These are phyloP conservation scores for Eutypa lata DNA, from an alignment of 2,329 filamentous ascomycete genomes.

Conservation along the genomic window DNA sequence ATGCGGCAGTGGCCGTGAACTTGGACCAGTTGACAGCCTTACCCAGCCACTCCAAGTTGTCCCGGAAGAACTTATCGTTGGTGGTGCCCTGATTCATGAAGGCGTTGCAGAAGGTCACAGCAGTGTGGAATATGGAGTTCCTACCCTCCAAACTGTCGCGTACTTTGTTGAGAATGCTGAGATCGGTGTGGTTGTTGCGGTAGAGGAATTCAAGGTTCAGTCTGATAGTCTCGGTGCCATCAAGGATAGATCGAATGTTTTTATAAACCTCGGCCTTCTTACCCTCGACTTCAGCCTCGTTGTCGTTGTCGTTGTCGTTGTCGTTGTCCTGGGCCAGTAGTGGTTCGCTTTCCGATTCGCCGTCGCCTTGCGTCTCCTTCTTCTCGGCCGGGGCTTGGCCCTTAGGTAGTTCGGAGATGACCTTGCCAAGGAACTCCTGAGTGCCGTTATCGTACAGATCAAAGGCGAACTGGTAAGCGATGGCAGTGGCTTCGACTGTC, in stretches of 20 bases:
- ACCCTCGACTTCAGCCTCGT: conserved; percentile 40
- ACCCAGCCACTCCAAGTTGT: conserved; percentile 95
- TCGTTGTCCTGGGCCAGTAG: conserved; percentile 44
- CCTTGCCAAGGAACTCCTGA: conserved; percentile 90
- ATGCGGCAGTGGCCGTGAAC: conserved; percentile 92
- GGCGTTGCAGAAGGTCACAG: conserved; percentile 94
- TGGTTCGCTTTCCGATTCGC: conserved; percentile 43
- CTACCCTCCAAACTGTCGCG: conserved; percentile 92
- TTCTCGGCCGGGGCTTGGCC: conserved; percentile 38
- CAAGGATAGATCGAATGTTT: conserved; percentile 67
- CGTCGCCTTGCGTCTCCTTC: conserved; percentile 47
- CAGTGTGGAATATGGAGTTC: conserved; percentile 98
- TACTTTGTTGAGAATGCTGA: conserved; percentile 91
- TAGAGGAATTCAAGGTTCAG: conserved; percentile 96
- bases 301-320: conserved; percentile 53
- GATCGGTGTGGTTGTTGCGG: conserved; percentile 89
- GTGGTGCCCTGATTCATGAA: conserved; percentile 99
- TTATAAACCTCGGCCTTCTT: conserved; percentile 55
- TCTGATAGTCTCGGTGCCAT: conserved; percentile 90
- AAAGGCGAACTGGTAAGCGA: conserved; percentile 96
- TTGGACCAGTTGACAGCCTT: conserved; percentile 99
- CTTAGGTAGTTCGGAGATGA: conserved; percentile 74
- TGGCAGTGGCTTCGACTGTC: conserved; percentile 73
- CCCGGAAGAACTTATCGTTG: conserved; percentile 96
- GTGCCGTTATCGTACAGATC: conserved; percentile 98